Conservation (phyloP, 768 basidiomycete species). For the Leccinum obscurum region DNA sequence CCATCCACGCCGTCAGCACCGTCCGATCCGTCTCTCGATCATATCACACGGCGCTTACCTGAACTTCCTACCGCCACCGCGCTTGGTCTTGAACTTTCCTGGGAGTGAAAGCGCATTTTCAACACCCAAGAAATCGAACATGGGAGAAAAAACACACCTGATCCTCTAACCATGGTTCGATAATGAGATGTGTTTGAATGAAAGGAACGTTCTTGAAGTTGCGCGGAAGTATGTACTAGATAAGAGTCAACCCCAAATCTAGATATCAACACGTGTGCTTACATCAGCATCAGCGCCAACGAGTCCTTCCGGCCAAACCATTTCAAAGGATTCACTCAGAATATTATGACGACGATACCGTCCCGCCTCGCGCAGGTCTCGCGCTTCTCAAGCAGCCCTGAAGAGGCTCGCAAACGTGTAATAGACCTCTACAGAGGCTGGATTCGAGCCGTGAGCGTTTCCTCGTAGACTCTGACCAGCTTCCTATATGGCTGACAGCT, state of each 20-base stretch:
- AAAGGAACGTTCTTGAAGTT: neutral
- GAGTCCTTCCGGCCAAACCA: slow-evolving; percentile 2
- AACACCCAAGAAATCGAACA: neutral
- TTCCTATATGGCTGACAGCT: neutral
- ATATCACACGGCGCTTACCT: slow-evolving; percentile 44
- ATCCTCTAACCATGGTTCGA: slow-evolving; percentile 33
- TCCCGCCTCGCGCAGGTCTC: slow-evolving; percentile 78
- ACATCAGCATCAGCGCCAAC: slow-evolving; percentile 15
- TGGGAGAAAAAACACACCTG: slow-evolving; percentile 18
- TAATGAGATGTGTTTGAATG: neutral
- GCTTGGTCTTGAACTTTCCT: slow-evolving; percentile 86
- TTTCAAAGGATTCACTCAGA: neutral
- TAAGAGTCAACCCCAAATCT: slow-evolving; percentile 16
- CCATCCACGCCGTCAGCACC: slow-evolving; percentile 10
- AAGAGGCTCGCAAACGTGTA: slow-evolving; percentile 67
- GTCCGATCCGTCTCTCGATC: slow-evolving; percentile 8
- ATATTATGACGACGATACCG: slow-evolving; percentile 79
- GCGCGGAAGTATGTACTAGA: slow-evolving; percentile 21
- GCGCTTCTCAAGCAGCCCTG: slow-evolving; percentile 51
- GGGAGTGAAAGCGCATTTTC: neutral
- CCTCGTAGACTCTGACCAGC: neutral
- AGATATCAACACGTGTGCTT: slow-evolving; percentile 10
- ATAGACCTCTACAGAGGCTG: slow-evolving; percentile 88
- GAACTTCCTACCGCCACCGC: slow-evolving; percentile 86
- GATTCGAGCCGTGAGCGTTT: slow-evolving; percentile 77